These are phyloP conservation scores for Stephania japonica DNA, from an alignment of 164 flowering plant genomes.

Conservation along the genomic window DNA sequence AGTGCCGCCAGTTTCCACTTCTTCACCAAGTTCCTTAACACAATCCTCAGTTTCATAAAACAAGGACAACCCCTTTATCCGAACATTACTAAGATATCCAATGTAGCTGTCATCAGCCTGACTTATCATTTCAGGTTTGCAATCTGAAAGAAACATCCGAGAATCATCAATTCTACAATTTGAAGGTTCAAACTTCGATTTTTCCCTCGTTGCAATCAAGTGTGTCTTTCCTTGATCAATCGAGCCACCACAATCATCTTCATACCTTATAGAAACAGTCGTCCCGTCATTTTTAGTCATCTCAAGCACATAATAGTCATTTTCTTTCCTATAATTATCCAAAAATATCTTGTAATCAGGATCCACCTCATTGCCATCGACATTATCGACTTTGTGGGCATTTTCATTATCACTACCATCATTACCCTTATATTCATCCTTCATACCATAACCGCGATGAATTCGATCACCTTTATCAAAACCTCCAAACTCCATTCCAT, in stretches of 20 bases:
- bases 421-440: background rate
- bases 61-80: conserved; percentile 7
- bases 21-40: conserved; percentile 16
- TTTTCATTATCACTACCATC: background rate
- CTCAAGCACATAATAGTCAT: conserved; percentile 26
- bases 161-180: background rate
- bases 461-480: no score
- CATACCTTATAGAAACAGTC: conserved; percentile 17
- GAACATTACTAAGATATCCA: conserved; percentile 17
- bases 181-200: background rate
- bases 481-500: no score
- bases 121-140: background rate
- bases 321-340: conserved; percentile 27
- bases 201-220: background rate
- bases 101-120: conserved; percentile 24
- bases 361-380: background rate
- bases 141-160: conserved; percentile 3
- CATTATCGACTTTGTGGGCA: background rate
- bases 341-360: conserved; percentile 23
- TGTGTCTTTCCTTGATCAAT: background rate
- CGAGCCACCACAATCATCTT: conserved; percentile 8
- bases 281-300: conserved; percentile 10
- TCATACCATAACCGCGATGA: no score
- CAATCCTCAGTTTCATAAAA: conserved; percentile 16
- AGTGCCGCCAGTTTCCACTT: conserved; percentile 15